Evolutionary conservation across 208 protist genomes (phyloP).

Genomic region (Acanthamoeba lenticulata): DNA sequence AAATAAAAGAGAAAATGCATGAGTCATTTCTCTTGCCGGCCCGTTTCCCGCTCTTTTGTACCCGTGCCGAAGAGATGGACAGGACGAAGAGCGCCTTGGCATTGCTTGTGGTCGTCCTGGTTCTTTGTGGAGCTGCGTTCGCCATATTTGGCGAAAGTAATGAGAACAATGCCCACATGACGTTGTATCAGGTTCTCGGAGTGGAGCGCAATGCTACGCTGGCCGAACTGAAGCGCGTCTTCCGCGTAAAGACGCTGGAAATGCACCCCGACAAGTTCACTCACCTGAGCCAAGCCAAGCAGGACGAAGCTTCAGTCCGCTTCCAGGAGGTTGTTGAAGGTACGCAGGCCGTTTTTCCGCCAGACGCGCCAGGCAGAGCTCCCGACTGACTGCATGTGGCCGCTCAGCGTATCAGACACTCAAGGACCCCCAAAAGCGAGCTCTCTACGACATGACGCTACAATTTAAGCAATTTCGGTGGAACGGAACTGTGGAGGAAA

Average conservation of each 20-base stretch:
- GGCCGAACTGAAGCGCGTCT: not conserved
- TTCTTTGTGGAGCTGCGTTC: too few relatives aligned
- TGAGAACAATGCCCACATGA: not conserved
- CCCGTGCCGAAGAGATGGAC: too few relatives aligned
- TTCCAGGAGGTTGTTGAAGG: not conserved
- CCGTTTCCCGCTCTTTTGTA: too few relatives aligned
- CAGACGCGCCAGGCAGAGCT: too few relatives aligned
- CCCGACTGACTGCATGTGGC: not conserved
- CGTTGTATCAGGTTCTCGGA: not conserved
- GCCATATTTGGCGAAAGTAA: not conserved
- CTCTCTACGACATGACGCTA: not conserved
- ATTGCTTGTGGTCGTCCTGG: too few relatives aligned
- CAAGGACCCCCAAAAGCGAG: not conserved
- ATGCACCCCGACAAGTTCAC: not conserved
- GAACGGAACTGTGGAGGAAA: not conserved
- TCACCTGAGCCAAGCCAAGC: not conserved
- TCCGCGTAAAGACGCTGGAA: not conserved
- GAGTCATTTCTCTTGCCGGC: too few relatives aligned
- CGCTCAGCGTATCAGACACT: not conserved
- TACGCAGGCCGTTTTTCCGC: not conserved
- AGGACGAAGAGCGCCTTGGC: too few relatives aligned
- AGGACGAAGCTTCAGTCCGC: not conserved
- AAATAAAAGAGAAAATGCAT: too few relatives aligned
- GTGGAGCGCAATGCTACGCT: not conserved
- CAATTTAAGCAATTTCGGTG: not conserved